Conservation (phyloP, 495 filamentous ascomycete species). For the Poronia punctata region DNA sequence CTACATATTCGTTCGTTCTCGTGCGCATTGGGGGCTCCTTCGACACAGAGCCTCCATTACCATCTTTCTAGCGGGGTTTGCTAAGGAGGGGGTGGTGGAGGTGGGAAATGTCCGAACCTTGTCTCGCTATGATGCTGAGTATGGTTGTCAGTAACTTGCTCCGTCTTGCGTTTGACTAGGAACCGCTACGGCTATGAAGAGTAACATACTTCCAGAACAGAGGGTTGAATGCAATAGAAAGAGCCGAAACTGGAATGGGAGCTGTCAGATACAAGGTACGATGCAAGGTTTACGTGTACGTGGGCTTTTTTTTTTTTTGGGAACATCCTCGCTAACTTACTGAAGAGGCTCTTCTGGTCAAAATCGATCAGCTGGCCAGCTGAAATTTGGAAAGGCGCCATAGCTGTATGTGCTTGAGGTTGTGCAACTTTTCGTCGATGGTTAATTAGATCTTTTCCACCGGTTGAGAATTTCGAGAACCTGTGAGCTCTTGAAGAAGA, state of each 20-base stretch:
- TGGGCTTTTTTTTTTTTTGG: too few relatives aligned
- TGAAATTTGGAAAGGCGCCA: constrained; percentile 20
- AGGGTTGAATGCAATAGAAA: constrained; percentile 67
- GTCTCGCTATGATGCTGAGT: constrained; percentile 55
- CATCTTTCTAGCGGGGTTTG: neutral
- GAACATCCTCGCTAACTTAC: constrained; percentile 46
- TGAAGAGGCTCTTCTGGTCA: constrained; percentile 54
- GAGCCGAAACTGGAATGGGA: constrained; percentile 50
- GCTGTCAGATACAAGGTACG: constrained; percentile 7
- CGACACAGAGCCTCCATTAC: too few relatives aligned
- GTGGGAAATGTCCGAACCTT: constrained; percentile 54
- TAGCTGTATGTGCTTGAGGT: constrained; percentile 8
- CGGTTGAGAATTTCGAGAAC: neutral
- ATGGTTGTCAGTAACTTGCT: constrained; percentile 15
- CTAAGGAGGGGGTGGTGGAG: constrained; percentile 4
- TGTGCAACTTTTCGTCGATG: neutral
- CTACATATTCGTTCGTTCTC: neutral
- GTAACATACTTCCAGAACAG: constrained; percentile 71
- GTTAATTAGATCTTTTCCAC: neutral
- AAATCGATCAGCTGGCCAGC: constrained; percentile 51
- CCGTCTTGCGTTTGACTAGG: neutral
- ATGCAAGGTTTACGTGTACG: constrained; percentile 8
- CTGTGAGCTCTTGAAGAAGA: neutral
- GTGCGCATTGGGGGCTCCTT: too few relatives aligned
- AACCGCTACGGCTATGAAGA: constrained; percentile 1